A percentile compares a stretch with the other conserved stretches of the same genome.
phyloP scores from a whole-genome alignment of 768 basidiomycete species.

The Podaxis rugospora region DNA sequence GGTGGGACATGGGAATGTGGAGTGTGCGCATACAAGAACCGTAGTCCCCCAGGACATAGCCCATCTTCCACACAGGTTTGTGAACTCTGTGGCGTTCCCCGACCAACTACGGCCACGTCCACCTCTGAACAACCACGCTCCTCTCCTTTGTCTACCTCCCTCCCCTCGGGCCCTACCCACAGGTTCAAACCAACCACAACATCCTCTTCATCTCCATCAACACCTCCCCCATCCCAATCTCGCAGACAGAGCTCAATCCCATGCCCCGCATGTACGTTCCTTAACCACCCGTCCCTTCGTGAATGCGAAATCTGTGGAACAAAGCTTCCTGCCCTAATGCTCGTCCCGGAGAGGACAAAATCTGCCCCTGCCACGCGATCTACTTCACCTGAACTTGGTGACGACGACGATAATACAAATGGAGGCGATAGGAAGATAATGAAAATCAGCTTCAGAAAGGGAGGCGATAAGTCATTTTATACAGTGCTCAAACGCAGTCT shows the following conservation, averaged over 20 bases:
- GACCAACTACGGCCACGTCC: conserved; percentile 29
- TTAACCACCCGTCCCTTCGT: conserved; percentile 73
- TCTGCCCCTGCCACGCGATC: conserved; percentile 69
- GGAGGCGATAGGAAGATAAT: conserved; percentile 41
- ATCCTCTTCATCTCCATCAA: conserved; percentile 27
- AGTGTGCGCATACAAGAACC: conserved; percentile 68
- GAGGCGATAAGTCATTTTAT: conserved; percentile 86
- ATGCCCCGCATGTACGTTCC: conserved; percentile 89
- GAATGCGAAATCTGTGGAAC: conserved; percentile 87
- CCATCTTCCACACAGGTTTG: conserved; percentile 69
- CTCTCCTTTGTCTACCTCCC: conserved; percentile 46
- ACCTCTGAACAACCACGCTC: conserved; percentile 21
- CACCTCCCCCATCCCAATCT: conserved; percentile 9
- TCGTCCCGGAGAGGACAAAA: conserved; percentile 25
- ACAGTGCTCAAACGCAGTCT: conserved; percentile 66
- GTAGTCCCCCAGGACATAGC: conserved; percentile 74
- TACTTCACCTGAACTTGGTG: conserved; percentile 41
- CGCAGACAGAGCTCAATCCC: conserved; percentile 37
- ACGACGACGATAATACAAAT: conserved; percentile 24
- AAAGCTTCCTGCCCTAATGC: conserved; percentile 39
- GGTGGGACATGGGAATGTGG: conserved; percentile 67
- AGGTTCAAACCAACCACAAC: conserved; percentile 27
- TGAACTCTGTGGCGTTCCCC: conserved; percentile 77
- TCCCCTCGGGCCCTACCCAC: conserved; percentile 25
- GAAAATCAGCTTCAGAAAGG: conserved; percentile 86